A percentile compares a stretch with the other conserved stretches of the same genome.
phyloP scores from a whole-genome alignment of 1,139 yeast species.

The Blastobotrys arbuscula region DNA sequence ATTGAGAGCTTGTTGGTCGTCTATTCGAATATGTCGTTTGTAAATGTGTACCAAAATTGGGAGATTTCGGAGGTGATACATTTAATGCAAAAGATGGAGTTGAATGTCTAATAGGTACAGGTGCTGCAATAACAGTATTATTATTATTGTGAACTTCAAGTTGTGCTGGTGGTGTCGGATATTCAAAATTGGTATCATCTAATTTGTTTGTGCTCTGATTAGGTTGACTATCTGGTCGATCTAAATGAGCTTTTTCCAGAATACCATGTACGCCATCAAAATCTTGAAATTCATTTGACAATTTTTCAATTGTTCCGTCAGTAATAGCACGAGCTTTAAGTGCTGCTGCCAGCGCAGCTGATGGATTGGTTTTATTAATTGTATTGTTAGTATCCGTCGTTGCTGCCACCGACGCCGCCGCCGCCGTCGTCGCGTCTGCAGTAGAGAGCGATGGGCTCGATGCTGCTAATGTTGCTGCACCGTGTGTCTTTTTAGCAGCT shows the following conservation, averaged over 20 bases:
- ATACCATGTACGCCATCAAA: neutral
- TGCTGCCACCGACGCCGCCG: too few relatives aligned
- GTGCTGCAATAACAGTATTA: neutral
- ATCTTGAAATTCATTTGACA: neutral
- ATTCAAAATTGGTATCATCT: neutral
- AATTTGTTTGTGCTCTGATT: neutral
- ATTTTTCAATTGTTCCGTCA: neutral
- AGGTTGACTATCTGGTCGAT: neutral
- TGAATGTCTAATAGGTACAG: constrained; percentile 2
- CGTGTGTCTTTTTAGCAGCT: constrained; percentile 7
- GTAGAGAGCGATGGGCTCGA: too few relatives aligned
- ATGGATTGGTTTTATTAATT: neutral
- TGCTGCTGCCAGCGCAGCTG: constrained; percentile 7
- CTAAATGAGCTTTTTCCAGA: neutral
- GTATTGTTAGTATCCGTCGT: neutral
- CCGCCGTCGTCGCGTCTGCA: too few relatives aligned
- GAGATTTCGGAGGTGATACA: neutral
- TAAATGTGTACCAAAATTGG: neutral
- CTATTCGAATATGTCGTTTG: neutral
- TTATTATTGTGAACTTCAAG: neutral
- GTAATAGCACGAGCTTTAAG: constrained; percentile 1
- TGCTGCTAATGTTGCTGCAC: neutral
- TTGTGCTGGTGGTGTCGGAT: neutral
- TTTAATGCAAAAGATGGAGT: constrained; percentile 5
- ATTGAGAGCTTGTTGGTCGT: neutral